Evolutionary conservation across 306 rosid genomes (phyloP).

Genomic region (Calophaca sinica): DNA sequence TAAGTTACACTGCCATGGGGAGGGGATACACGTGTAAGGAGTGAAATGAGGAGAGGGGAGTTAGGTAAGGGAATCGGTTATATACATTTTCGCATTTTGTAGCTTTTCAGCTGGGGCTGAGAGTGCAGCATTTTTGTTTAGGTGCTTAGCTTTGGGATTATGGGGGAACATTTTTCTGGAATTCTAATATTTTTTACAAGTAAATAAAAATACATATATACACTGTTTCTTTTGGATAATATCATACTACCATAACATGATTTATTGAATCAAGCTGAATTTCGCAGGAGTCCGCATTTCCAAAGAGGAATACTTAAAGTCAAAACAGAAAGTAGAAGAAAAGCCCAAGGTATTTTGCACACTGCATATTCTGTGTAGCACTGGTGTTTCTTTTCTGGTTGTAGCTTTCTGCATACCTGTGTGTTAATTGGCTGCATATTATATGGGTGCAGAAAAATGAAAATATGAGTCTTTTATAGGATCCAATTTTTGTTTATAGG

Average conservation of each 20-base stretch:
- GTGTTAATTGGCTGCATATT: conserved; percentile 29
- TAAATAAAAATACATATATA: not conserved
- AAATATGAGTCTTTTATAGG: conserved; percentile 19
- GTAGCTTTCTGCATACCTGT: conserved; percentile 15
- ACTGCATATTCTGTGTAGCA: conserved; percentile 16
- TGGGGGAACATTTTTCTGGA: not conserved
- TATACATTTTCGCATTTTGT: not conserved
- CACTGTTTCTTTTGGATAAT: not conserved
- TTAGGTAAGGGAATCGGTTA: not conserved
- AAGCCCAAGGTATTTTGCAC: conserved; percentile 79
- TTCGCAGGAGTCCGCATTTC: conserved; percentile 56
- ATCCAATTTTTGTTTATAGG: conserved; percentile 12
- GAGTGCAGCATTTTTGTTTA: not conserved
- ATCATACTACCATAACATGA: not conserved
- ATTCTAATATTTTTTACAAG: not conserved
- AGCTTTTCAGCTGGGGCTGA: not conserved
- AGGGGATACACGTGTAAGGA: conserved; percentile 8
- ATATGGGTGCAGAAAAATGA: conserved; percentile 22
- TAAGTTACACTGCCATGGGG: not conserved
- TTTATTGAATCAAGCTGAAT: conserved; percentile 33
- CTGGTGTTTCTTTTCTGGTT: conserved; percentile 20
- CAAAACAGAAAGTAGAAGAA: conserved; percentile 71
- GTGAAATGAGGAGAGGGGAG: not conserved
- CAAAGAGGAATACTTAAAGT: conserved; percentile 75
- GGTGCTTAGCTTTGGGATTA: not conserved